A percentile compares a stretch with the other conserved stretches of the same genome.
These are phyloP conservation scores for Citrus reticulata DNA, from an alignment of 345 rosid species.

Conservation along the genomic window DNA sequence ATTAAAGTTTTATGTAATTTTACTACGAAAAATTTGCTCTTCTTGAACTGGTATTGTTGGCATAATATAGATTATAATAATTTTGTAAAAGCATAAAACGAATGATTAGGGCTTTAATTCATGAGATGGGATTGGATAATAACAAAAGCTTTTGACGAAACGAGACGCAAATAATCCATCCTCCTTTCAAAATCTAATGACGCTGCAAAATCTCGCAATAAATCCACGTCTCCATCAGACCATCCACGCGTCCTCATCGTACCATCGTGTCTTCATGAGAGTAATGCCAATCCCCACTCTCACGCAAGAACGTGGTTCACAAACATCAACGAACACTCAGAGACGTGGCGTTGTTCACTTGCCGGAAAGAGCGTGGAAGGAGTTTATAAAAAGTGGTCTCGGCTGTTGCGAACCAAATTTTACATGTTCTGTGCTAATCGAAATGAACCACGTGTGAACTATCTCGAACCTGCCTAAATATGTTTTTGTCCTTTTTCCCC, in stretches of 20 bases:
- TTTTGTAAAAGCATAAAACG: not conserved
- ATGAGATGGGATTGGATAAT: not conserved
- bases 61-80: too few relatives aligned
- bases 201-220: not conserved
- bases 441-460: slow-evolving; percentile 25
- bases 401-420: slow-evolving; percentile 1
- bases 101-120: not conserved
- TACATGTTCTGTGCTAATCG: not conserved
- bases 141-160: not conserved
- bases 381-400: not conserved
- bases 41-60: too few relatives aligned
- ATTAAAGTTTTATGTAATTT: too few relatives aligned
- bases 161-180: not conserved
- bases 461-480: slow-evolving; percentile 29
- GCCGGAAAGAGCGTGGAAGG: not conserved
- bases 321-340: rapidly evolving
- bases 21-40: too few relatives aligned
- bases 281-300: not conserved
- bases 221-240: slow-evolving; percentile 13
- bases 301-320: not conserved
- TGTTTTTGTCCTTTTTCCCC: not conserved
- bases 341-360: not conserved
- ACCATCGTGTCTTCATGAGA: not conserved
- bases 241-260: slow-evolving; percentile 17
- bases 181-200: not conserved